Base-by-base conservation (phyloP, 129 eudicot species). In the Artemisia tridentata region DNA sequence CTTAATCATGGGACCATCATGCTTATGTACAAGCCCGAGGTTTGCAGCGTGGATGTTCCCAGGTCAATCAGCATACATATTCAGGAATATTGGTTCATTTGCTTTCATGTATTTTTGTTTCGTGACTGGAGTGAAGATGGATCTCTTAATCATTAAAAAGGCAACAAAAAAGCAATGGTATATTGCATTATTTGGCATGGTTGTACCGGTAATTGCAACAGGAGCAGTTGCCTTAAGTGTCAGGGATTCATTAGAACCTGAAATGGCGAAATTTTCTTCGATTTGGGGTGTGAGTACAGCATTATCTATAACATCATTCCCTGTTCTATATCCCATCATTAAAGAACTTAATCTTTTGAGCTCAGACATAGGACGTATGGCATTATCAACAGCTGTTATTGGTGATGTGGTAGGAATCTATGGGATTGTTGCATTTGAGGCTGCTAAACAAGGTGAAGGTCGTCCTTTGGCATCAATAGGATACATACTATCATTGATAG, bases 31-130 rank as follows among this genome's bases (percentile, higher is more conserved):
- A 0, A 79, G 16, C 78, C 69, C 75, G 45, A 81, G 59, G 25
- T 88, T 87, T 34, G 78, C 80, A 3, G 20, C 50, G 0, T 69
- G 78, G 58, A 29, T 95, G 43, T 90, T 90, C 80, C 93, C 99
- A 1, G 93, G 82, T 1, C 81, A 80, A 31, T 74, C 91, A 0
- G 48, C 65, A 1, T 90, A 41, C 65, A 73, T 90, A 43, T 58
- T 82, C 31, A 73, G 79, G 61, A 95, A 88, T 55, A 14, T 90
- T 2, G 99, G 88, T 38, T 49, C 88, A 12, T 57, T 95, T 7
- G 99, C 97, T 12, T 87, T 90, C 75, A 84, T 85, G 84, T 90
- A 82, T 71, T 95, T 85, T 82, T 77, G 88, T 31, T 95, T 95
- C 74, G 15, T 95, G 14, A 43, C 89, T 0, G 99, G 89, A 9